A percentile compares a stretch with the other conserved stretches of the same genome.
phyloP scores from a whole-genome alignment of 2,329 filamentous ascomycete species.

The Penicillium vulpinum region DNA sequence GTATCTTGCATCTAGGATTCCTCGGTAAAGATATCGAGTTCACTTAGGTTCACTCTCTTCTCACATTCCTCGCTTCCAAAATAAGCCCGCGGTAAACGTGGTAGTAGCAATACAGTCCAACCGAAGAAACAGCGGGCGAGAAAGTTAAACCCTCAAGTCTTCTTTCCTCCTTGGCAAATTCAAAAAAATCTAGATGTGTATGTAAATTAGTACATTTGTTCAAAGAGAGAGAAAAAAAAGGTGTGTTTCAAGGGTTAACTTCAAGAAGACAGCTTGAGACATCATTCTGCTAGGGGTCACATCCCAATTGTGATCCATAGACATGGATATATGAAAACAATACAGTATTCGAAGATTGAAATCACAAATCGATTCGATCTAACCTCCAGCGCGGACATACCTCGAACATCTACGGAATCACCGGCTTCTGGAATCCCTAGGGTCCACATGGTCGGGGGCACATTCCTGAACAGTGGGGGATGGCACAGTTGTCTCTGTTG shows the following conservation, averaged over 20 bases:
- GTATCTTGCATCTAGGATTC: not conserved
- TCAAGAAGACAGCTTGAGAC: not conserved
- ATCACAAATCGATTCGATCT: not conserved
- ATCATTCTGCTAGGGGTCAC: slow-evolving; percentile 4
- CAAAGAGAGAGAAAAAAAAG: not conserved
- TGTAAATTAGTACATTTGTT: no score
- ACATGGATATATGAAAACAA: not conserved
- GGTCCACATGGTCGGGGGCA: slow-evolving; percentile 8
- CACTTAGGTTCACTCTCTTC: not conserved
- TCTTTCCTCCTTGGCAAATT: no score
- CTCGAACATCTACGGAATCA: slow-evolving; percentile 1
- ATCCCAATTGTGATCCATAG: not conserved
- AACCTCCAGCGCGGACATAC: not conserved
- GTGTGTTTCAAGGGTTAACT: no score
- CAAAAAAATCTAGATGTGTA: not conserved
- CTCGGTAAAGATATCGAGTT: not conserved
- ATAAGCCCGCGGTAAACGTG: slow-evolving; percentile 5
- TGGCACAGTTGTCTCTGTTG: slow-evolving; percentile 6
- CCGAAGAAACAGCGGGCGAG: not conserved
- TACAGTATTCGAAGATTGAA: not conserved
- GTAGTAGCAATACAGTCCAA: not conserved
- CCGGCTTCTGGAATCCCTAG: slow-evolving; percentile 8
- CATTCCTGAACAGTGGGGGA: slow-evolving; percentile 10
- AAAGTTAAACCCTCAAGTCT: not conserved
- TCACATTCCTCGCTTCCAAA: slow-evolving; percentile 2